A percentile compares a stretch with the other conserved stretches of the same genome.
These are phyloP conservation scores for Fraxinus quadrangulata DNA, from an alignment of 257 asterid species.

Conservation along the genomic window DNA sequence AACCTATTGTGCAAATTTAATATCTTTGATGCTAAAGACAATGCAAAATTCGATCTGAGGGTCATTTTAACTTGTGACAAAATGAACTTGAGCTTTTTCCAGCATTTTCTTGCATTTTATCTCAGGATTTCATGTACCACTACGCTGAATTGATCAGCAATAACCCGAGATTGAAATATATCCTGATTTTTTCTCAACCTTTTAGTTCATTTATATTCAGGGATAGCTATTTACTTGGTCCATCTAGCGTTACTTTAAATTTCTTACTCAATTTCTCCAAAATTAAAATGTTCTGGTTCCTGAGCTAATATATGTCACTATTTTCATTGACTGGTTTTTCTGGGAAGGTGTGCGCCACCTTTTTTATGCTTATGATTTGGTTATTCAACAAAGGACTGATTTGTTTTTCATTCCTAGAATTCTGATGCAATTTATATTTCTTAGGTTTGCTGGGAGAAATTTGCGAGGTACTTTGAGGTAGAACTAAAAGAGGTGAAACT, in stretches of 20 bases:
- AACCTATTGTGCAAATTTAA: neutral
- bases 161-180: neutral
- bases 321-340: too few species aligned
- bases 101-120: neutral
- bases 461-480: constrained; percentile 77
- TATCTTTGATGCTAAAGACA: neutral
- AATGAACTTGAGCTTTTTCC: neutral
- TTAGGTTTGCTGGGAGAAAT: constrained; percentile 86
- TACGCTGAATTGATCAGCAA: neutral
- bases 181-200: neutral
- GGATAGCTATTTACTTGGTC: too few species aligned
- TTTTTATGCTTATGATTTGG: neutral
- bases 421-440: neutral
- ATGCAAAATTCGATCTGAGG: neutral
- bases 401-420: neutral
- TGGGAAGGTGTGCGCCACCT: neutral
- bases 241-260: too few species aligned
- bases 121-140: neutral
- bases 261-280: neutral
- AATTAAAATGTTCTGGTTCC: neutral
- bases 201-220: neutral
- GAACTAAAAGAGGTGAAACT: constrained; percentile 76
- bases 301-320: neutral
- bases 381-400: neutral
- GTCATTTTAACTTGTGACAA: neutral